Base-by-base conservation (phyloP, 176 grass and related monocot genomes). In the Ensete glaucum region DNA sequence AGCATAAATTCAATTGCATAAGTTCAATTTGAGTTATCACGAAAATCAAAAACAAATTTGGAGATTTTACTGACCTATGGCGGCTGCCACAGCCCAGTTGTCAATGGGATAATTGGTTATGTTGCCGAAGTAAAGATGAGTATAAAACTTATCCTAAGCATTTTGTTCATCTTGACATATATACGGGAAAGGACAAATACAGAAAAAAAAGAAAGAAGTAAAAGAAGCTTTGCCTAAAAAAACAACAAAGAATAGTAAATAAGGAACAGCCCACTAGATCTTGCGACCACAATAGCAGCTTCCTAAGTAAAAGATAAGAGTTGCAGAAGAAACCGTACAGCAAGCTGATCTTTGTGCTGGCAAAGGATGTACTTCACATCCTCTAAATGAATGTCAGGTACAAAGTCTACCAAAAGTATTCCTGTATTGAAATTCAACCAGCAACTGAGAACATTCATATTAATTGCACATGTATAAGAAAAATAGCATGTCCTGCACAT, bases 371-470 rank as follows among this genome's bases (percentile, higher is more conserved):
- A 48, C 73, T 93, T 98, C 88, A 87, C 75, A 64, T 85, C 88
- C 85, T 98, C 90, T 49, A 87, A 76, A 79, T 87, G 77, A 80
- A 98, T 93, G 72, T 91, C 90, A 82, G 94, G 94, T 71, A 81
- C 27, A 27, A 98, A 91, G 70, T 93, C 94, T 74, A 98, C 84
- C 52, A 87, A 56, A 84, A 98, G 90, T 29, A 85, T 87, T 85
- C 88, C 94, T 98, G 78, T 71, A 24, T 80, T 22, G 6, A 79
- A 69, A 1, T 34, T 19, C 8, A 60, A 20, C 55, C 66, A n/a
- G 62, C 55, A 81, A 11, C 13, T 5, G 15, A 15, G 62, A 57
- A 64, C 34, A 43, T 43, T 43, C 34, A 43, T 43, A 43, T 43
- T 6, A 21, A 62, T 62, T 62, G 17, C 20, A 62, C 57, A 43